Evolutionary conservation across 2,329 filamentous ascomycete genomes (phyloP), one percentile per base, ranked within the genome.

Genomic region (Penicillium brevicompactum): DNA sequence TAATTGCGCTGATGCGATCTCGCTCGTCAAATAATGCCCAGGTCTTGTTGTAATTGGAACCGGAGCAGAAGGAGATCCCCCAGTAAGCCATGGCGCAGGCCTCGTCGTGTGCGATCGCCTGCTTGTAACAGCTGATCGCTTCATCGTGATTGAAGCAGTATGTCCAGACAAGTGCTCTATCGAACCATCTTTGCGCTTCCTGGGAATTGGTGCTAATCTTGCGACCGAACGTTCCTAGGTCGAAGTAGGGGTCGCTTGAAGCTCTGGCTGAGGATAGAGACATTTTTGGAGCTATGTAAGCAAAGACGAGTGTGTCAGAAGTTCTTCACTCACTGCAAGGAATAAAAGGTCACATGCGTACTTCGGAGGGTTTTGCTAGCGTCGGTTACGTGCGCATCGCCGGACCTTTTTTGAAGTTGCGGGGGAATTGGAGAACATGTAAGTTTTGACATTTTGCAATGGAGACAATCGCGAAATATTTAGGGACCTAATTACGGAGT

Each of bases 131-230:
- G 27, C 57, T 53, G 2, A 64, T 66, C n/a, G 70, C 67, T 49
- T 71, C 70, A 52, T 72, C 68, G 37, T 73, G 70, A 46, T 73
- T 71, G 59, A 72, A 73, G 34, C 58, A 64, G 51, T 72, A 73
- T 7, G 66, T 68, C 70, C 70, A 73, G 8, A 67, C 55, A 2
- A 73, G 57, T 2, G 63, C 70, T 9, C 70, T 61, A 40, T 70
- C 49, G 37, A 73, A 71, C 70, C 70, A 73, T 31, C 46, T 56
- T 46, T 73, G 70, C 3, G 70, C 70, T 42, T 68, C 64, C 7
- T 51, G 11, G 43, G 58, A 66, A 16, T 21, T 55, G 10, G 69
- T 72, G 34, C 50, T 69, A 24, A 71, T 51, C 31, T 63, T 60
- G 44, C 69, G 78, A 59, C 74, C 73, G 37, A 63, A 66, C 10